phyloP scores from a whole-genome alignment of 2,329 filamentous ascomycete species.

The Colletotrichum caudatum region DNA sequence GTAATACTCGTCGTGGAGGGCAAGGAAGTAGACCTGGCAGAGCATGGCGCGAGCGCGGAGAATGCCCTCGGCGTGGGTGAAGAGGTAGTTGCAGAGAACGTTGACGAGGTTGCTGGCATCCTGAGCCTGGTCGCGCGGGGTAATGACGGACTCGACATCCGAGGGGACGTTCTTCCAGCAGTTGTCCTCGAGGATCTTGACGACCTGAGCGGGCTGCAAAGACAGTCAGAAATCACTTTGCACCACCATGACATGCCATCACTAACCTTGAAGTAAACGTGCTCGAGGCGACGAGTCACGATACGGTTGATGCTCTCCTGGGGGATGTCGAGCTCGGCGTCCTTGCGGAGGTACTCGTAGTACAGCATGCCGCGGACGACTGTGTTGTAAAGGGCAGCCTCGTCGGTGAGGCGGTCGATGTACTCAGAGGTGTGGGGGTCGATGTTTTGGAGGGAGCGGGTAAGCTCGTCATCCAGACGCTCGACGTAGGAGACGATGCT shows the following conservation, averaged over 20 bases:
- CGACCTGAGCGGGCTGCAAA: conserved; percentile 82
- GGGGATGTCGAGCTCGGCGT: conserved; percentile 75
- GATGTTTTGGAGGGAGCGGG: conserved; percentile 95
- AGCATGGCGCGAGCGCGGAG: conserved; percentile 97
- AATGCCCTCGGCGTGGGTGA: conserved; percentile 93
- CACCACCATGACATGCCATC: conserved; percentile 37
- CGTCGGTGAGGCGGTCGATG: conserved; percentile 93
- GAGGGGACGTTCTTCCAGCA: conserved; percentile 85
- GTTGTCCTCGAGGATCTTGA: conserved; percentile 93
- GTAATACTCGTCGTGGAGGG: conserved; percentile 98
- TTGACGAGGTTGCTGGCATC: conserved; percentile 84
- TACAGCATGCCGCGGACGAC: conserved; percentile 91
- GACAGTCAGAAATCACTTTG: conserved; percentile 42
- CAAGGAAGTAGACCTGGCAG: conserved; percentile 98
- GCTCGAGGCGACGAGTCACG: conserved; percentile 93
- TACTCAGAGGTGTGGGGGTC: conserved; percentile 99
- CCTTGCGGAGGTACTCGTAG: conserved; percentile 82
- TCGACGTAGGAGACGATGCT: conserved; percentile 95
- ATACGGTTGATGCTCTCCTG: conserved; percentile 94
- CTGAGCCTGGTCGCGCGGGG: conserved; percentile 74
- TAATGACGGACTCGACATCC: conserved; percentile 81
- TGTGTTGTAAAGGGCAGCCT: conserved; percentile 90
- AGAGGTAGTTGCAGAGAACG: conserved; percentile 93
- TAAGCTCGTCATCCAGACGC: conserved; percentile 96
- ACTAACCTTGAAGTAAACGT: conserved; percentile 94